Conservation (phyloP, 2,329 filamentous ascomycete genomes). For the Epichloe hybrida region DNA sequence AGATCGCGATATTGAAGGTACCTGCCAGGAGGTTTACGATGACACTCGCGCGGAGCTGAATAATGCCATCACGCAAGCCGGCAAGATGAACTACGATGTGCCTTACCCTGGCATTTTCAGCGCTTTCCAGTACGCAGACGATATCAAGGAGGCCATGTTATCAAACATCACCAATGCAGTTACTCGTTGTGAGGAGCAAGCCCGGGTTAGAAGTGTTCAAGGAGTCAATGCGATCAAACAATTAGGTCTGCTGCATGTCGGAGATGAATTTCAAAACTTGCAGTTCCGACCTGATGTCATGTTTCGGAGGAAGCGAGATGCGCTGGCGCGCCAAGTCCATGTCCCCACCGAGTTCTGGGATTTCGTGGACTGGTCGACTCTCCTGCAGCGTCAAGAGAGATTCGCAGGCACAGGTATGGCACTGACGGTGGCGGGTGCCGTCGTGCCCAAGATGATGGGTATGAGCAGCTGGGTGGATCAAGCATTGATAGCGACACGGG, state of each 20-base stretch:
- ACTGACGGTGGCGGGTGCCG: slow-evolving; percentile 74
- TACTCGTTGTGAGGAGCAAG: slow-evolving; percentile 67
- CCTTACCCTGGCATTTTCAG: slow-evolving; percentile 75
- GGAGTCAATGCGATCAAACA: slow-evolving; percentile 83
- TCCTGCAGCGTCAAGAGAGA: slow-evolving; percentile 89
- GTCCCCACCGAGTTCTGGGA: slow-evolving; percentile 81
- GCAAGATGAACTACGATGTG: slow-evolving; percentile 66
- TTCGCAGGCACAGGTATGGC: slow-evolving; percentile 89
- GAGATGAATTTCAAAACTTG: slow-evolving; percentile 72
- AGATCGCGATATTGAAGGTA: slow-evolving; percentile 69
- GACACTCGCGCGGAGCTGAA: slow-evolving; percentile 65
- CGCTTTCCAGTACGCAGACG: slow-evolving; percentile 85
- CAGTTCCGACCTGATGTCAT: slow-evolving; percentile 86
- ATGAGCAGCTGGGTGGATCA: slow-evolving; percentile 84
- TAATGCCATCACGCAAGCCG: slow-evolving; percentile 62
- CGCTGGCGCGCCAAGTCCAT: slow-evolving; percentile 70
- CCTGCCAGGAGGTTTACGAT: slow-evolving; percentile 74
- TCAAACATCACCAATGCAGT: slow-evolving; percentile 74
- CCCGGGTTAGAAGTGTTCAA: slow-evolving; percentile 60
- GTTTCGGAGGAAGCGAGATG: slow-evolving; percentile 77
- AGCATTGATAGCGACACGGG: slow-evolving; percentile 62
- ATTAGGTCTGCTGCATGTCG: slow-evolving; percentile 76
- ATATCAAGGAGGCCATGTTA: slow-evolving; percentile 83
- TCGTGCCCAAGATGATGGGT: slow-evolving; percentile 70
- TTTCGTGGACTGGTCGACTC: slow-evolving; percentile 75